Percentiles rank a stretch among this genome's conserved stretches.
These are phyloP conservation scores for Geranium incanum DNA, from an alignment of 441 rosid genomes.

Conservation along the genomic window DNA sequence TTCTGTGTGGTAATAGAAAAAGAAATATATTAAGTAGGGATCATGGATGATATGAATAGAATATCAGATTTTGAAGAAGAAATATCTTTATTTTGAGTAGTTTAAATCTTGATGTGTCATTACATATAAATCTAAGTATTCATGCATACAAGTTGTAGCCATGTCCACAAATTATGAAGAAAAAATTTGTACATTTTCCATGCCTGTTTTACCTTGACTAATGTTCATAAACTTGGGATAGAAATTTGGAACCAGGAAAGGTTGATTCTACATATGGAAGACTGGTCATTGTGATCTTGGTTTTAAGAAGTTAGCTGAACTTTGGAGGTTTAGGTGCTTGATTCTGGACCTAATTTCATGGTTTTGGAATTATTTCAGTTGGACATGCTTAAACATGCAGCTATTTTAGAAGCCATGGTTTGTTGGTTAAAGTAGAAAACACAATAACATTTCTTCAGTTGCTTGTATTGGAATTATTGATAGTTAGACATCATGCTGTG, in stretches of 20 bases:
- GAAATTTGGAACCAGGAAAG: neutral
- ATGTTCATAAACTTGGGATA: neutral
- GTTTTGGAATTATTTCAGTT: neutral
- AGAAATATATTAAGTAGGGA: neutral
- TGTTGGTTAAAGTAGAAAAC: neutral
- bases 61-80: neutral
- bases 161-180: neutral
- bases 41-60: slow-evolving; percentile 4
- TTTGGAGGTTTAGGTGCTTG: neutral
- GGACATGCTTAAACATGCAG: neutral
- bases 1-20: neutral
- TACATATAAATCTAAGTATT: neutral
- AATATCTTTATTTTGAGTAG: neutral
- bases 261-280: neutral
- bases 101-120: neutral
- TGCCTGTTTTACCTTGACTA: no score
- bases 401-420: neutral
- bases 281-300: neutral
- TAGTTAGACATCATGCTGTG: neutral
- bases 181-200: no score
- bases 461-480: neutral
- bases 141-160: neutral
- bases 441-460: neutral
- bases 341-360: neutral
- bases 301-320: neutral